Percentiles rank a stretch among this genome's conserved stretches.
Conservation (phyloP, 768 basidiomycete genomes). For the Pleurotus salmoneostramineus region DNA sequence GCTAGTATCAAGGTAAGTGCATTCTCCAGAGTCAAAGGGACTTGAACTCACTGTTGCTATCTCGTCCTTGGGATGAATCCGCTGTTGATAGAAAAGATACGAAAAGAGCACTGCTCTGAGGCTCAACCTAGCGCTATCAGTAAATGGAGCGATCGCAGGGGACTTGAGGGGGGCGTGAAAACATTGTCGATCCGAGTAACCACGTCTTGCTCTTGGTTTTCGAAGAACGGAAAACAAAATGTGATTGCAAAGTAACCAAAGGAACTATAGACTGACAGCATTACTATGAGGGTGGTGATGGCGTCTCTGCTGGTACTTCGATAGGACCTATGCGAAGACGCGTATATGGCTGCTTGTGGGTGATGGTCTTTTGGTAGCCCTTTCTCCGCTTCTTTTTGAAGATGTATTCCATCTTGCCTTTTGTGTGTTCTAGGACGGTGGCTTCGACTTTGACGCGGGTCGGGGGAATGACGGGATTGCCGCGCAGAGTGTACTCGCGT, state of each 20-base stretch:
- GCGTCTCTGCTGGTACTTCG: constrained; percentile 27
- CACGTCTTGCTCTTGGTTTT: no score
- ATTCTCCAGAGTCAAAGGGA: no score
- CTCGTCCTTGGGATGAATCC: no score
- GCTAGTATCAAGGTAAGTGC: no score
- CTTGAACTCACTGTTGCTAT: no score
- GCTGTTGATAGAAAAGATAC: no score
- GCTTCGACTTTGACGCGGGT: constrained; percentile 71
- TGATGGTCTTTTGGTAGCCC: constrained; percentile 92
- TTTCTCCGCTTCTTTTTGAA: constrained; percentile 99
- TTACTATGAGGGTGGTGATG: constrained; percentile 11
- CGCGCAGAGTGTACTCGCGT: constrained; percentile 88
- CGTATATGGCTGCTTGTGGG: constrained; percentile 95
- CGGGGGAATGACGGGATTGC: constrained; percentile 66
- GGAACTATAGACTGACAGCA: constrained; percentile 20
- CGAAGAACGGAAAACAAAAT: neutral
- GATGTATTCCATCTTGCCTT: constrained; percentile 85
- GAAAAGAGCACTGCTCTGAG: no score
- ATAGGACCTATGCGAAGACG: constrained; percentile 89
- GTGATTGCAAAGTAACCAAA: constrained; percentile 9
- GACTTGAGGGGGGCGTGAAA: no score
- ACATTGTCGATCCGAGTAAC: no score
- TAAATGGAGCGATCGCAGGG: no score
- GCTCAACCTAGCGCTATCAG: no score
- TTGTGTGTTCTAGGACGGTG: constrained; percentile 97